phyloP scores from a whole-genome alignment of 1,139 yeast species.

The Kurtzmaniella natalensis region DNA sequence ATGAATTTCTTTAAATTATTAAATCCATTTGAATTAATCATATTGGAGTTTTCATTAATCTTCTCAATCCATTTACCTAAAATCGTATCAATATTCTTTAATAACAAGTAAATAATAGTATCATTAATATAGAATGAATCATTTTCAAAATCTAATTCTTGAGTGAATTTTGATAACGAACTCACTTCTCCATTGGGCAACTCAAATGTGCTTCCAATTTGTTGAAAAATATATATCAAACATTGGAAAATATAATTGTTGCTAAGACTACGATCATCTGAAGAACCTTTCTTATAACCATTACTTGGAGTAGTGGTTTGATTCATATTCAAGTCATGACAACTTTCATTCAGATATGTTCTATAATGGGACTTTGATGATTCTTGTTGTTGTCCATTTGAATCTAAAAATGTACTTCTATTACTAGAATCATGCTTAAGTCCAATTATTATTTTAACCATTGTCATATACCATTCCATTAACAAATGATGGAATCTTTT shows the following conservation, averaged over 20 bases:
- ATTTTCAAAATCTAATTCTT: conserved; percentile 9
- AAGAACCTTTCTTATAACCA: not conserved
- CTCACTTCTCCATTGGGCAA: conserved; percentile 5
- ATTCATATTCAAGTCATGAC: conserved; percentile 1
- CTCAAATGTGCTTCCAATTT: conserved; percentile 11
- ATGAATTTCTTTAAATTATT: conserved; percentile 6
- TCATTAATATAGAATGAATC: conserved; percentile 6
- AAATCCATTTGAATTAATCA: conserved; percentile 4
- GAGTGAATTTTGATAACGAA: conserved; percentile 6
- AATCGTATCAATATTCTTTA: conserved; percentile 14
- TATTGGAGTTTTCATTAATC: conserved; percentile 6
- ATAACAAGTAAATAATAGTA: conserved; percentile 8
- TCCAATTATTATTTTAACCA: conserved; percentile 28
- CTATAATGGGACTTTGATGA: conserved; percentile 1
- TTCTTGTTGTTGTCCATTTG: not conserved
- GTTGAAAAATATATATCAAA: conserved; percentile 20
- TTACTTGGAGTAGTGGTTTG: not conserved
- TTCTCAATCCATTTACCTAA: conserved; percentile 22
- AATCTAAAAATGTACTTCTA: conserved; percentile 1
- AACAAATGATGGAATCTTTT: conserved; percentile 19
- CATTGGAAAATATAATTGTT: conserved; percentile 29
- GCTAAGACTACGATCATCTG: conserved; percentile 5
- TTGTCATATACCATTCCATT: conserved; percentile 38
- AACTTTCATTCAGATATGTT: conserved; percentile 3
- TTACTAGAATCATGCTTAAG: conserved; percentile 16